Evolutionary conservation across 2,329 filamentous ascomycete genomes (phyloP), one percentile per base, ranked within the genome.

Genomic region (Mollisia scopiformis): DNA sequence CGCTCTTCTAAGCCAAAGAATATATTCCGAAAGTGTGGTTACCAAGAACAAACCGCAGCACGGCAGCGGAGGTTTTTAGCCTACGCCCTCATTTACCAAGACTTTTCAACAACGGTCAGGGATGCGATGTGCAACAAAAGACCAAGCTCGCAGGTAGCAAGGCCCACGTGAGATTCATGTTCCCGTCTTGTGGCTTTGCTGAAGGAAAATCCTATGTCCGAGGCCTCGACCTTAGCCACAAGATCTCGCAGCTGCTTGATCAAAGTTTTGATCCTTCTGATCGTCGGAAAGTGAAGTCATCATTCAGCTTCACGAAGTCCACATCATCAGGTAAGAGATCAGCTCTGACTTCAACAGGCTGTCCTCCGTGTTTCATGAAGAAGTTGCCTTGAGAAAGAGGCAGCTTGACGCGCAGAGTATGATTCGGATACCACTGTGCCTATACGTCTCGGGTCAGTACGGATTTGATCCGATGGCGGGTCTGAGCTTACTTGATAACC

Each of bases 361-460:
- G 64, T 2, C 64, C 56, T 3, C 50, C 66, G 52, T 70, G 66
- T 54, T 69, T 68, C 64, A 71, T 65, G 54, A 71, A 72, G 57
- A 72, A 68, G 31, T 71, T 71, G 1, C 62, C 69, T 59, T 69
- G 66, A 30, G 61, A 66, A 13, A 68, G 55, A 10, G 70, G 69
- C n/a, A 70, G 57, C 33, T 71, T 70, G 1, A 61, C 62, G 14
- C 68, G 65, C 4, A 69, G 57, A 3, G 66, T 72, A 52, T 70
- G 66, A 39, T 70, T 71, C 13, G 67, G 62, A 53, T 69, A 70
- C 69, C 68, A 71, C 64, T 71, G 69, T 31, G 69, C 70, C 68
- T 71, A n/a, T 50, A n/a, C n/a, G n/a, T n/a, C 33, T 21, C 16
- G 41, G 16, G 14, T 51, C 28, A 51, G 28, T 31, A 46, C 10